Evolutionary conservation across 139 green algal genomes (phyloP).

Genomic region (Chlorella sp.): DNA sequence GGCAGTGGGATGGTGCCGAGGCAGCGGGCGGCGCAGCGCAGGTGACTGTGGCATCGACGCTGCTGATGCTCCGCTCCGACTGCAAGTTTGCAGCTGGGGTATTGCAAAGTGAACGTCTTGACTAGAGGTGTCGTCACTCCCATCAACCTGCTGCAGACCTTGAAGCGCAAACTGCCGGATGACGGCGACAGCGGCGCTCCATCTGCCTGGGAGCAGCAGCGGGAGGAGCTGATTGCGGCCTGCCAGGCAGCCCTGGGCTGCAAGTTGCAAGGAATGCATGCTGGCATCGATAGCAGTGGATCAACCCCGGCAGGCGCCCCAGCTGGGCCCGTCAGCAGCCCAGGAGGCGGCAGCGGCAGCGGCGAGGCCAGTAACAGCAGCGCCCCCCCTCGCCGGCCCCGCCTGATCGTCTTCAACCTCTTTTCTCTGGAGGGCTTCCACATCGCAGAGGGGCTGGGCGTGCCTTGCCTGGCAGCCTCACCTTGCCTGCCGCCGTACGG

Average conservation of each 20-base stretch:
- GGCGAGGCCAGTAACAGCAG: too few species aligned
- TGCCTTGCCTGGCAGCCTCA: conserved; percentile 57
- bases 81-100: not conserved
- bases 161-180: not conserved
- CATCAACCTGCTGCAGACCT: not conserved
- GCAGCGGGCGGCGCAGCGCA: not conserved
- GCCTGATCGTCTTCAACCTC: conserved; percentile 64
- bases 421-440: conserved; percentile 70
- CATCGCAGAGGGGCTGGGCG: conserved; percentile 64
- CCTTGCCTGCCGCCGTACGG: conserved; percentile 74
- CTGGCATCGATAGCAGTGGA: too few species aligned
- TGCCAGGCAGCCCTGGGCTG: not conserved
- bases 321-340: not conserved
- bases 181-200: not conserved
- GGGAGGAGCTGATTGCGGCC: conserved; percentile 8
- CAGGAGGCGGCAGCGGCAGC: too few species aligned
- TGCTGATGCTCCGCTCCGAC: too few species aligned
- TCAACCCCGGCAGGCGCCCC: not conserved
- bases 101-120: too few species aligned
- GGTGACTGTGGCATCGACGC: too few species aligned
- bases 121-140: too few species aligned
- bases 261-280: too few species aligned
- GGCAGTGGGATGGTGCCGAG: not conserved
- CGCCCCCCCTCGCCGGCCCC: not conserved
- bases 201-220: not conserved